phyloP scores from a whole-genome alignment of 2,329 filamentous ascomycete genomes.

The Penicillium sumatraense region DNA sequence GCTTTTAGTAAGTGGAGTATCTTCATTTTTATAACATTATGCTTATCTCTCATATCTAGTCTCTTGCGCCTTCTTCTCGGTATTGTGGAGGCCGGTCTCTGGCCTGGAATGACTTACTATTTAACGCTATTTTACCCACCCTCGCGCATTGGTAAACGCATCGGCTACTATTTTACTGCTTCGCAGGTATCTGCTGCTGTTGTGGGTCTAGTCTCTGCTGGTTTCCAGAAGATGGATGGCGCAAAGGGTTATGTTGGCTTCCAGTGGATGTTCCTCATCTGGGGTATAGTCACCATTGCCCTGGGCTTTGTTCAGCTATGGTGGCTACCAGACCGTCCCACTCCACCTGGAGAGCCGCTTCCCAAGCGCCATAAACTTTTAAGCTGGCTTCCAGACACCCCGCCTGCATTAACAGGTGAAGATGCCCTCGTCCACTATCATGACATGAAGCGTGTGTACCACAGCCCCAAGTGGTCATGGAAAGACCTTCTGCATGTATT shows the following conservation, averaged over 20 bases:
- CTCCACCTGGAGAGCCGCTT: conserved; percentile 60
- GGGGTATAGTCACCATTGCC: conserved; percentile 74
- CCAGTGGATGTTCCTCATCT: conserved; percentile 80
- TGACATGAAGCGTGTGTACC: conserved; percentile 80
- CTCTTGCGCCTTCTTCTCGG: conserved; percentile 84
- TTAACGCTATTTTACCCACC: conserved; percentile 91
- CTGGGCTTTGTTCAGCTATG: conserved; percentile 77
- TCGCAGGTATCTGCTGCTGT: conserved; percentile 87
- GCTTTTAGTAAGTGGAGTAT: conserved; percentile 67
- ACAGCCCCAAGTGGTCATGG: conserved; percentile 72
- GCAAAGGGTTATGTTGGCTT: conserved; percentile 71
- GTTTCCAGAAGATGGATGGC: conserved; percentile 90
- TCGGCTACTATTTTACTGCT: conserved; percentile 88
- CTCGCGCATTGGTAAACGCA: conserved; percentile 81
- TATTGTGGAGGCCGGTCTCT: conserved; percentile 89
- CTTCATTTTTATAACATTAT: not conserved
- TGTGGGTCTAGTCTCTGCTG: conserved; percentile 85
- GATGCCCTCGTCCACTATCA: conserved; percentile 83
- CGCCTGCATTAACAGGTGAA: conserved; percentile 73
- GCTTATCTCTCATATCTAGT: conserved; percentile 23
- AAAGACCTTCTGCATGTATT: conserved; percentile 72
- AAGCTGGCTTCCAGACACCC: conserved; percentile 69
- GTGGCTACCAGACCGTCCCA: conserved; percentile 87
- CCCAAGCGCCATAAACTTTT: conserved; percentile 45
- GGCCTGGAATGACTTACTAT: conserved; percentile 94